Conservation (phyloP, 164 flowering plant species). For the Chimonanthus salicifolius region DNA sequence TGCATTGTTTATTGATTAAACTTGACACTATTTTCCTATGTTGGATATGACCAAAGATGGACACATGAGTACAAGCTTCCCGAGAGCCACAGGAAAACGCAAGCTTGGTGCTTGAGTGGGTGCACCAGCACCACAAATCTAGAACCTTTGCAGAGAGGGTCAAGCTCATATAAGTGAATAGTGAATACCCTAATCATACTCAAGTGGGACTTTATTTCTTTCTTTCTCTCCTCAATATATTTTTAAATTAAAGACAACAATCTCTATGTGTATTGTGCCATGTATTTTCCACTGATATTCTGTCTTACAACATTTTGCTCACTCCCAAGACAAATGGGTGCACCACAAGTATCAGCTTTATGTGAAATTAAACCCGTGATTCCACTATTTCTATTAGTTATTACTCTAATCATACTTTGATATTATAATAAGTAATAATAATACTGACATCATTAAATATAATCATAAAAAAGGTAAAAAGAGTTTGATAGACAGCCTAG, state of each 20-base stretch:
- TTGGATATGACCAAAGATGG: neutral
- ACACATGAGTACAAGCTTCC: neutral
- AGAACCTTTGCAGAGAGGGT: neutral
- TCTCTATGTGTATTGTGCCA: neutral
- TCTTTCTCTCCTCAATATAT: neutral
- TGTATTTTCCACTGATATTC: neutral
- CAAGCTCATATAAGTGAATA: too few relatives aligned
- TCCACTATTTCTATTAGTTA: neutral
- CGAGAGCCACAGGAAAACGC: neutral
- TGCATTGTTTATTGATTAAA: too few relatives aligned
- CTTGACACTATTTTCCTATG: neutral
- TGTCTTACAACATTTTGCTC: neutral
- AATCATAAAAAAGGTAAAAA: neutral
- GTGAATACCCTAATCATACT: neutral
- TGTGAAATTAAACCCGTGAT: neutral
- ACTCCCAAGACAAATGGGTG: neutral
- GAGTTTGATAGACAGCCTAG: conserved; percentile 11
- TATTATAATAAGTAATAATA: neutral
- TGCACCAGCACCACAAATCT: neutral
- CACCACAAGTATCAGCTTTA: neutral
- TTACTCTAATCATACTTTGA: neutral
- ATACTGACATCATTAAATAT: neutral
- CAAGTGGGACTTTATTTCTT: neutral
- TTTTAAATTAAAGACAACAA: too few relatives aligned
- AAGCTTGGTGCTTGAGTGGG: neutral